Evolutionary conservation across 805 yeast species (phyloP), one percentile per base, ranked within the genome.

Genomic region (Hanseniaspora taiwanica): DNA sequence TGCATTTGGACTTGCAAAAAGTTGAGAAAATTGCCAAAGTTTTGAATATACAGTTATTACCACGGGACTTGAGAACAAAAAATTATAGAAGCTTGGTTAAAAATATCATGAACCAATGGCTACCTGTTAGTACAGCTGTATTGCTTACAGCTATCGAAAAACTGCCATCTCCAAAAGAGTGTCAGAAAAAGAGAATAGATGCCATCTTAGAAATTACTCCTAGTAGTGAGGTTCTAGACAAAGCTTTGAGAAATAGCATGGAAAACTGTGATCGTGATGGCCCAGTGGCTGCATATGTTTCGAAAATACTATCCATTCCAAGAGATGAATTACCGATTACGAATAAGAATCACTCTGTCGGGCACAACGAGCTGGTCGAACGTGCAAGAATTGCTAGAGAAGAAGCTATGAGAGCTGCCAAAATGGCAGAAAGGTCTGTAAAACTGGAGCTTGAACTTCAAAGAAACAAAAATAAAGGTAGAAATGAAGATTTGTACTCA

Each of bases 241-340:
- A 64, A 0, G 53, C 45, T 0, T 62, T 84, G 34, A 63, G 65
- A 36, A 51, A 64, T 3, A 71, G 83, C 1, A 79, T 91, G 76
- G 52, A 66, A 21, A 48, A 56, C 0, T 89, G 97, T 63, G 81
- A 80, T 47, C 60, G 69, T n/a, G 51, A 64, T 1, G 82, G 87
- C 1, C 77, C 83, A 0, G 64, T 64, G 2, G 67, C 72, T 51
- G 94, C 93, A 0, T 91, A 80, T 57, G 84, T 89, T 0, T 85
- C 96, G 1, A 91, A 91, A 52, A 82, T 89, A 64, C 58, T 91
- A 1, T 83, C 96, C 0, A 70, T 91, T 17, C 94, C 95, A 1
- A 79, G 76, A 42, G 72, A 67, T 16, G 96, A 86, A 42, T 62
- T 89, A 19, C 96, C 96, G 1, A 62, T 64, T 27, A 72, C 69